Percentiles rank a stretch among this genome's conserved stretches.
These are phyloP conservation scores for Lasiosphaeriaceae sp. DNA, from an alignment of 495 filamentous ascomycete species.

Conservation along the genomic window DNA sequence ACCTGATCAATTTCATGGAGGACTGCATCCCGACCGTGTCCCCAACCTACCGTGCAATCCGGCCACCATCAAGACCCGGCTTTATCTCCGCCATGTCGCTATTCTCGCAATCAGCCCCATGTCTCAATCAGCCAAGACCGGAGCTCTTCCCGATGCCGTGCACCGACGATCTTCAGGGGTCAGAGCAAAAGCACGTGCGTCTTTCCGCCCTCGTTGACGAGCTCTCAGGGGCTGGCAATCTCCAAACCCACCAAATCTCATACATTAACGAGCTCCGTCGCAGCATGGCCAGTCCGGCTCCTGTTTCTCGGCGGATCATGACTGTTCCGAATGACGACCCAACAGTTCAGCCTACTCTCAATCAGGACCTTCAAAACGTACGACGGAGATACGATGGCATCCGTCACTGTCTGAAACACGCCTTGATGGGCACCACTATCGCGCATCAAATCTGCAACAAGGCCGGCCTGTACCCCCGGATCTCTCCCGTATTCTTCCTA, in stretches of 20 bases:
- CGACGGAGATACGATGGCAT: neutral
- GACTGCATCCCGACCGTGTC: neutral
- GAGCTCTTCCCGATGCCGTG: neutral
- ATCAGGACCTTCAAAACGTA: neutral
- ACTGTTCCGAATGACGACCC: neutral
- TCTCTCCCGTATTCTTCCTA: slow-evolving; percentile 34
- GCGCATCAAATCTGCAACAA: neutral
- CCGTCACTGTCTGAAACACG: neutral
- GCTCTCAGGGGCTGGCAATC: neutral
- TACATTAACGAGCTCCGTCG: slow-evolving; percentile 8
- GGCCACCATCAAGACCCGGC: neutral
- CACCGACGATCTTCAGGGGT: neutral
- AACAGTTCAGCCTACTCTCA: neutral
- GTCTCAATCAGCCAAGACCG: neutral
- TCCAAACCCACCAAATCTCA: slow-evolving; percentile 1
- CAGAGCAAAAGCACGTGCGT: neutral
- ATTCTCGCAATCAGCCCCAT: neutral
- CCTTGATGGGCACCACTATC: neutral
- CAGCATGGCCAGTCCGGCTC: neutral
- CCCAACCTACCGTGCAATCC: neutral
- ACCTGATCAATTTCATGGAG: neutral
- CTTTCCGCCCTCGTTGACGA: slow-evolving; percentile 5
- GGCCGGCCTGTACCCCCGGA: slow-evolving; percentile 19
- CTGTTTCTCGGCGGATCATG: neutral
- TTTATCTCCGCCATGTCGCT: neutral